These are phyloP conservation scores for Salix brachista DNA, from an alignment of 345 rosid species.

Conservation along the genomic window DNA sequence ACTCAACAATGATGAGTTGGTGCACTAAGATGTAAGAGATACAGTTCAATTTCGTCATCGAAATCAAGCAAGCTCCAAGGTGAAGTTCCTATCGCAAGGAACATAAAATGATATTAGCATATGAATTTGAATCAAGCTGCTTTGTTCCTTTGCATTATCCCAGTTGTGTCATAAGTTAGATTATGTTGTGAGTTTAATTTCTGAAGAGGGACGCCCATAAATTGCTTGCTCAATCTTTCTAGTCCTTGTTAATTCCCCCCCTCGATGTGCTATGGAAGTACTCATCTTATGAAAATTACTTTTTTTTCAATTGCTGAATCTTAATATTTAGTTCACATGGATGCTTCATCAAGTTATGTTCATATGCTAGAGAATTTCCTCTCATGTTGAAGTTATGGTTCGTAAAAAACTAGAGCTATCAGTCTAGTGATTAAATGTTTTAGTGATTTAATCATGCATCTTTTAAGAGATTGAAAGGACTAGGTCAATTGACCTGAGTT, in stretches of 20 bases:
- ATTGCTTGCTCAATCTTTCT: not conserved
- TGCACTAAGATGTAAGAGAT: not conserved
- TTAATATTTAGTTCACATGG: not conserved
- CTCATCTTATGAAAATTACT: not conserved
- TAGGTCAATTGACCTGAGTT: not conserved
- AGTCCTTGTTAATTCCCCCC: not conserved
- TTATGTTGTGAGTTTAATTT: not conserved
- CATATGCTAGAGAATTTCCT: not conserved
- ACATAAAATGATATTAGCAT: not conserved
- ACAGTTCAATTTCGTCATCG: not conserved
- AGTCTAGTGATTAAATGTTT: not conserved
- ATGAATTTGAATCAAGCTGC: not conserved
- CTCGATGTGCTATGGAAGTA: not conserved
- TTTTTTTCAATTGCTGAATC: not conserved
- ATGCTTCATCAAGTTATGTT: not conserved
- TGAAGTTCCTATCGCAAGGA: not conserved
- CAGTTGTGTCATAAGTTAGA: not conserved
- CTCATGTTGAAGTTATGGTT: not conserved
- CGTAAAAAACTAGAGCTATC: not conserved
- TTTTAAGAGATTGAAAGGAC: not conserved
- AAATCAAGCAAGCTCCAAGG: not conserved
- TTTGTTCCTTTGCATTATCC: not conserved
- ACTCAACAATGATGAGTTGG: not conserved
- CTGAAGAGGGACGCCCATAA: not conserved
- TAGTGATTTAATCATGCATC: not conserved